A percentile compares a stretch with the other conserved stretches of the same genome.
phyloP scores from a whole-genome alignment of 805 yeast genomes.

The Metschnikowia baotianmanensis region DNA sequence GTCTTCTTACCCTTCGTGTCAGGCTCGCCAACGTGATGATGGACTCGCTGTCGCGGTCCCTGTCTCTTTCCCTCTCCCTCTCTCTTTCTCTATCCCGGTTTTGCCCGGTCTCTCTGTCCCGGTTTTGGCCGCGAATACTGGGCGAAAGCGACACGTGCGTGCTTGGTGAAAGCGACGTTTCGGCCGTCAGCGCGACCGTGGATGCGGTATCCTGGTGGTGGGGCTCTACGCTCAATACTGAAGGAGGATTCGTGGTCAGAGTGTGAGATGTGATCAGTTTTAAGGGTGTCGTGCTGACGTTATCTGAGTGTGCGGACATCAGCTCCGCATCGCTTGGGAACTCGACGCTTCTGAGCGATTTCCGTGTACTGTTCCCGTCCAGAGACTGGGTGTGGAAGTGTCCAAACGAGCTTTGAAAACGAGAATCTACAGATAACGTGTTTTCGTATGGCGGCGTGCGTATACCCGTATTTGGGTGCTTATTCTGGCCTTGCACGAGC shows the following conservation, averaged over 20 bases:
- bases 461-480: conserved; percentile 12
- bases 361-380: conserved; percentile 3
- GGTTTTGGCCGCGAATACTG: conserved; percentile 12
- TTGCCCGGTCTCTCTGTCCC: conserved; percentile 12
- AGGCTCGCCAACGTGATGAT: conserved; percentile 44
- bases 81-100: conserved; percentile 20
- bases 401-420: conserved; percentile 1
- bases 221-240: conserved; percentile 34
- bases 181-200: conserved; percentile 45
- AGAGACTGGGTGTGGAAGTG: no score
- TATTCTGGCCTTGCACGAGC: conserved; percentile 37
- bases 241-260: conserved; percentile 38
- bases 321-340: conserved; percentile 17
- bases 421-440: background rate
- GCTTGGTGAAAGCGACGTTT: conserved; percentile 50
- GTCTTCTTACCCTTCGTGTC: conserved; percentile 36
- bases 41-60: conserved; percentile 41
- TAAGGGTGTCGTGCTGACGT: conserved; percentile 48
- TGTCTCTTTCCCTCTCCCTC: conserved; percentile 16
- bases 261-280: conserved; percentile 43
- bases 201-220: conserved; percentile 29
- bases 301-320: conserved; percentile 19
- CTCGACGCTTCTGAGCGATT: conserved; percentile 13
- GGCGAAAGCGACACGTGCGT: conserved; percentile 20
- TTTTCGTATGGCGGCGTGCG: conserved; percentile 13